These are phyloP conservation scores for Crithidia bombi DNA, from an alignment of 208 protist species.

Conservation along the genomic window DNA sequence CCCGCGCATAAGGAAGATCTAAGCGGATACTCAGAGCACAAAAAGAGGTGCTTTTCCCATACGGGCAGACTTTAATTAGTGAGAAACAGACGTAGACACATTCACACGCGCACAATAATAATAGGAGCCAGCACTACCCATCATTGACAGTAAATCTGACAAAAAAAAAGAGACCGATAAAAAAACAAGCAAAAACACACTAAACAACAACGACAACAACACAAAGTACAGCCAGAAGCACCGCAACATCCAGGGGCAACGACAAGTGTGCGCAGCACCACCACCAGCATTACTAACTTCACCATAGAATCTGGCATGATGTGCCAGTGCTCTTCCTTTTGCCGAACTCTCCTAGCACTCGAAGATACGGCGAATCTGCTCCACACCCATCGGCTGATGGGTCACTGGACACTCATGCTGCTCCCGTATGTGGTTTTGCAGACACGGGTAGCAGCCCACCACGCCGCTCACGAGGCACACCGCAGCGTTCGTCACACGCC, in stretches of 20 bases:
- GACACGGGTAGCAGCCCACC: constrained; percentile 85
- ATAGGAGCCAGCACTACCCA: too few species aligned
- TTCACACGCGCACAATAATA: too few species aligned
- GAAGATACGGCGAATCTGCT: constrained; percentile 79
- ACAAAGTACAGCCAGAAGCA: neutral
- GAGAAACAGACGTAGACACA: too few species aligned
- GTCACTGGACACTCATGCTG: constrained; percentile 70
- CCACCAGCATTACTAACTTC: too few species aligned
- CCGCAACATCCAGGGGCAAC: too few species aligned
- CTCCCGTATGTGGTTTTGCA: constrained; percentile 54
- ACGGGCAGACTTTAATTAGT: too few species aligned
- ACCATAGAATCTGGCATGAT: too few species aligned
- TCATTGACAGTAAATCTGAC: neutral
- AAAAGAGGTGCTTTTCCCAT: too few species aligned
- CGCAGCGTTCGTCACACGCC: constrained; percentile 63
- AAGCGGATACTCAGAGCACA: too few species aligned
- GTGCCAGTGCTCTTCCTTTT: neutral
- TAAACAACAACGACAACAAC: constrained; percentile 20
- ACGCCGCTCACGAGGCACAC: constrained; percentile 71
- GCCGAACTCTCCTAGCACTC: constrained; percentile 47
- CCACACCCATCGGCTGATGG: constrained; percentile 38
- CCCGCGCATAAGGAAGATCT: too few species aligned
- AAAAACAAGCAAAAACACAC: neutral
- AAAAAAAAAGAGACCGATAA: neutral
- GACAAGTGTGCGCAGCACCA: too few species aligned